These are phyloP conservation scores for Penicillium manginii DNA, from an alignment of 495 filamentous ascomycete species.

Conservation along the genomic window DNA sequence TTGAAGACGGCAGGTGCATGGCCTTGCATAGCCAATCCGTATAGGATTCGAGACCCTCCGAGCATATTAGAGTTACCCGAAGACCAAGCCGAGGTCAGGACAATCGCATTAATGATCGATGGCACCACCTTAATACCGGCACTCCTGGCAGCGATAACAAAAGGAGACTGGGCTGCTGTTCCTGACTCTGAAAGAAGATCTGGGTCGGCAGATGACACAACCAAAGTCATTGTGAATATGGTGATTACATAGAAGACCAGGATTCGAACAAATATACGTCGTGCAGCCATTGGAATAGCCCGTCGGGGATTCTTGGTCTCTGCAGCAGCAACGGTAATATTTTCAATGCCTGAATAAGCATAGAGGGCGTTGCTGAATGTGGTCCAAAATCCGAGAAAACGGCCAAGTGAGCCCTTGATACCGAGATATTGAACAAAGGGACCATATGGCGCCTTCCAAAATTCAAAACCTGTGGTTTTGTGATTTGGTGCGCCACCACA, in stretches of 20 bases:
- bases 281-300: conserved; percentile 44
- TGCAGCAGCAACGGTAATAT: conserved; percentile 52
- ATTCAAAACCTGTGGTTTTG: conserved; percentile 23
- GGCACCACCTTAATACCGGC: conserved; percentile 47
- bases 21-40: conserved; percentile 45
- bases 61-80: conserved; percentile 53
- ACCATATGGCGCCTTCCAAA: conserved; percentile 28
- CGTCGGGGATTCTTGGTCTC: conserved; percentile 41
- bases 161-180: conserved; percentile 50
- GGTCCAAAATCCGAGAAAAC: conserved; percentile 57
- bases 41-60: conserved; percentile 49
- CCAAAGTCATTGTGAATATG: conserved; percentile 47
- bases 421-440: conserved; percentile 29
- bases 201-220: conserved; percentile 49
- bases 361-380: conserved; percentile 60
- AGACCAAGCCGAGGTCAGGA: conserved; percentile 50
- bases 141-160: conserved; percentile 52
- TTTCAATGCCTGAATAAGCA: conserved; percentile 58
- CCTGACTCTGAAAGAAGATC: conserved; percentile 45
- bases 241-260: conserved; percentile 47
- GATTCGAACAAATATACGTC: conserved; percentile 45
- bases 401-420: conserved; percentile 20
- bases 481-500: conserved; percentile 18
- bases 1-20: conserved; percentile 49
- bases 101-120: conserved; percentile 54